Base-by-base conservation (phyloP, 768 basidiomycete species). In the Termitomyces sp. region DNA sequence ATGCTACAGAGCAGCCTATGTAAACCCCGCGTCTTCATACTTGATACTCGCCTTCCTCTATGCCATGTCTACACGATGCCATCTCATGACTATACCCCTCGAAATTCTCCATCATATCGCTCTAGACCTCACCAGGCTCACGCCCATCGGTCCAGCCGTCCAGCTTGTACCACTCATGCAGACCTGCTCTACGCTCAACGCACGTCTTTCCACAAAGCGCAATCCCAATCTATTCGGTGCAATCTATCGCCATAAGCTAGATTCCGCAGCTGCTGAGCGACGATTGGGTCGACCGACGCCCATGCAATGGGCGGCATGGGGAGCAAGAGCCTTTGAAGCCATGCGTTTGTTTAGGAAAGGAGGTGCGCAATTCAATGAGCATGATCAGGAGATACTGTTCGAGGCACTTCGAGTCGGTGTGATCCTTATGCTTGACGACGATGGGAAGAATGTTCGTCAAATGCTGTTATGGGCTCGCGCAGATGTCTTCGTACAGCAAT, bases 171-270 rank as follows among this genome's bases (percentile, higher is more conserved):
- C 83, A 0, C 71, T 89, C 46, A 75, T 81, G 44, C 66, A 66
- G 24, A 66, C 78, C 8, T 82, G 73, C 51, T 70, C 59, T 0
- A 54, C 64, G 41, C 61, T 87, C 15, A 53, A 80, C 60, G 9
- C 48, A 37, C 50, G 60, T 0, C 75, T 85, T 59, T 56, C 41
- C 8, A 53, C 55, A 0, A 60, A 65, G 45, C 45, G 42, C 22
- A 66, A 71, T 45, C 65, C 66, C 2, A 60, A 70, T 32, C 77
- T 89, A 52, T 80, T 78, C 56, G 74, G 81, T 0, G 68, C 72
- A 37, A 75, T 89, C 11, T 88, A 81, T 62, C 69, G 70, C 15
- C 52, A 65, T 65, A 77, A 74, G 60, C 88, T 88, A 69, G 87
- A 89, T 65, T 51, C 58, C 1, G 68, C 70, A 26, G 81, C 87